Conservation (phyloP, 805 yeast species). For the Kazachstania africana region DNA sequence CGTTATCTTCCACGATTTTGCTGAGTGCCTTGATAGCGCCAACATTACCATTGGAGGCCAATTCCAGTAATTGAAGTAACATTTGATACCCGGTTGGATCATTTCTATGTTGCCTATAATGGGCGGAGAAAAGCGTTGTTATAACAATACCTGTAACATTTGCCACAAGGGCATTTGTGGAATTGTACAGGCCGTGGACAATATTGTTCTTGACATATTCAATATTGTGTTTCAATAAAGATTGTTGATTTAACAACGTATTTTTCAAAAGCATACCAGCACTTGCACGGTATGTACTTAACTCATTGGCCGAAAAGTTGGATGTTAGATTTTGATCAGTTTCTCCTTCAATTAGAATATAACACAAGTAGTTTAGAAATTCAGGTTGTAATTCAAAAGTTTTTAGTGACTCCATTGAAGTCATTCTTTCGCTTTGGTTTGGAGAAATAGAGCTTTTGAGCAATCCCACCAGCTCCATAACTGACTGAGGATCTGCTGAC, state of each 20-base stretch:
- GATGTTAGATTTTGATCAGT: conserved; percentile 31
- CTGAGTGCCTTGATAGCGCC: conserved; percentile 55
- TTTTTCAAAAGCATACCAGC: conserved; percentile 84
- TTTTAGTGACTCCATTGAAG: conserved; percentile 64
- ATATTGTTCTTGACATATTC: conserved; percentile 35
- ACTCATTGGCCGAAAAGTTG: conserved; percentile 12
- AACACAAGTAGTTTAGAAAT: conserved; percentile 67
- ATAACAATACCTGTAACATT: conserved; percentile 87
- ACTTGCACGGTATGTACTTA: conserved; percentile 48
- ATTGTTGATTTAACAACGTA: conserved; percentile 34
- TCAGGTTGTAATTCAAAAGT: conserved; percentile 64
- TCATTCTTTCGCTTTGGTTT: conserved; percentile 38
- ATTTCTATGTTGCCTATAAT: conserved; percentile 26
- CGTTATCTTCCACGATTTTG: conserved; percentile 85
- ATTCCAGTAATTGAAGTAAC: conserved; percentile 53
- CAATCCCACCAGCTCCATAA: conserved; percentile 53
- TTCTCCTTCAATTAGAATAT: conserved; percentile 47
- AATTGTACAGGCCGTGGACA: conserved; percentile 28
- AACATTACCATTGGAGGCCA: conserved; percentile 39
- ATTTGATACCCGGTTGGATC: conserved; percentile 47
- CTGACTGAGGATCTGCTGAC: conserved; percentile 53
- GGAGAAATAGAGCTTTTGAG: conserved; percentile 64
- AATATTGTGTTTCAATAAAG: conserved; percentile 20
- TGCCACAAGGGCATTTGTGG: conserved; percentile 39
- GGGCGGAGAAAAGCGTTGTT: conserved; percentile 60